phyloP scores from a whole-genome alignment of 1,284 basidiomycete genomes.

The Cutaneotrichosporon sp. region DNA sequence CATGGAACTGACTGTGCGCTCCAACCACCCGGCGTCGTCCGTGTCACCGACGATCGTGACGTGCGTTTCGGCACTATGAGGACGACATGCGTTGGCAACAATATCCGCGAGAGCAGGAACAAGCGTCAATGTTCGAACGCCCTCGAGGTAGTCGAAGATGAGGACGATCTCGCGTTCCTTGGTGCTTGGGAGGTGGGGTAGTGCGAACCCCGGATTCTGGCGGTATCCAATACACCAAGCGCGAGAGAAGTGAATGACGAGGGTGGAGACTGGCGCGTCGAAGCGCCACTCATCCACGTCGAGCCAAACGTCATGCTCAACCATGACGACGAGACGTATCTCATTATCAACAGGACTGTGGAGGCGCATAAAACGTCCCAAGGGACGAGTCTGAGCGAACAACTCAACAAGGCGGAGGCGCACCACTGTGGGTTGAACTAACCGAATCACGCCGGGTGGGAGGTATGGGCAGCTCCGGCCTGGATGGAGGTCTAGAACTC shows the following conservation, averaged over 20 bases:
- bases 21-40: background rate
- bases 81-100: background rate
- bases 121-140: background rate
- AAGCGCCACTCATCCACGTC: background rate
- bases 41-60: constrained; percentile 2
- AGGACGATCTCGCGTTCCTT: constrained; percentile 6
- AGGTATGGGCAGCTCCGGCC: background rate
- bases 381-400: background rate
- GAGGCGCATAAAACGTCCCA: background rate
- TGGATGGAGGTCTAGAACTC: background rate
- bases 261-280: background rate
- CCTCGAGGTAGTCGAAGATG: constrained; percentile 6
- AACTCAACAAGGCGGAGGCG: background rate
- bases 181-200: background rate
- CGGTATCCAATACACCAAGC: background rate
- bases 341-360: background rate
- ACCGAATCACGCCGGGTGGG: background rate
- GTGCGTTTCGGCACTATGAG: background rate
- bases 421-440: background rate
- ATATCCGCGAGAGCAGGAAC: background rate
- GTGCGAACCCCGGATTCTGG: background rate
- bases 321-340: background rate
- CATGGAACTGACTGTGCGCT: background rate
- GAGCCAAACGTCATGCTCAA: background rate
- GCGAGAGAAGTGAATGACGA: constrained; percentile 2